Conservation (phyloP, 2,329 filamentous ascomycete species). For the Epichloe sp. region DNA sequence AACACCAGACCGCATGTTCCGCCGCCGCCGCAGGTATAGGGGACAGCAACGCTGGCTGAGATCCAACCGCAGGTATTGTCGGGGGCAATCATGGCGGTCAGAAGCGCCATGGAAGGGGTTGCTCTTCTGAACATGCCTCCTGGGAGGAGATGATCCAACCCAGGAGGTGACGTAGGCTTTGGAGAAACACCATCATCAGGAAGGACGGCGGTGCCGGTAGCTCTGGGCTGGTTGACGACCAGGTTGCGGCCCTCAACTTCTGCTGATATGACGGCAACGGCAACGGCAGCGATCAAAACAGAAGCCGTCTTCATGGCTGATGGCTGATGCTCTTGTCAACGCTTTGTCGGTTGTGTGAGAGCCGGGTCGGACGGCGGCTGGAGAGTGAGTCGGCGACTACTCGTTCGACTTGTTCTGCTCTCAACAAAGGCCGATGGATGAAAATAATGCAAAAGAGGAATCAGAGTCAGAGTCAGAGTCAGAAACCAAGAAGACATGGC, state of each 20-base stretch:
- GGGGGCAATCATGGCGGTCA: slow-evolving; percentile 25
- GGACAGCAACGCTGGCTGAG: slow-evolving; percentile 24
- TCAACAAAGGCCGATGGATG: not conserved
- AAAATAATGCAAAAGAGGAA: too few species aligned
- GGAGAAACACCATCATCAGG: slow-evolving; percentile 23
- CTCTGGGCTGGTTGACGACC: slow-evolving; percentile 14
- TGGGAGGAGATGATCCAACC: slow-evolving; percentile 18
- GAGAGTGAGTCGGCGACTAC: not conserved
- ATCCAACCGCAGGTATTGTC: slow-evolving; percentile 40
- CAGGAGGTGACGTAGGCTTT: slow-evolving; percentile 28
- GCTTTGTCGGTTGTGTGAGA: not conserved
- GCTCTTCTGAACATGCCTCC: not conserved
- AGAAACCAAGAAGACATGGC: not conserved
- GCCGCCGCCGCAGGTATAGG: slow-evolving; percentile 24
- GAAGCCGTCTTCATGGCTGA: slow-evolving; percentile 17
- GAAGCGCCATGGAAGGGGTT: not conserved
- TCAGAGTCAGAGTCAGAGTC: not conserved
- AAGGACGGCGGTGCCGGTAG: slow-evolving; percentile 22
- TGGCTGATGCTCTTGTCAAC: slow-evolving; percentile 5
- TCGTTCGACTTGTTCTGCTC: not conserved
- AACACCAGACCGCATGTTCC: slow-evolving; percentile 29
- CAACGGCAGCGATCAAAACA: slow-evolving; percentile 10
- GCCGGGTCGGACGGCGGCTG: not conserved
- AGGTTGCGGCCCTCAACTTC: slow-evolving; percentile 17
- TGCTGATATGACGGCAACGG: not conserved